Evolutionary conservation across 306 rosid genomes (phyloP), one percentile per base, ranked within the genome.

Genomic region (Vigna unguiculata): DNA sequence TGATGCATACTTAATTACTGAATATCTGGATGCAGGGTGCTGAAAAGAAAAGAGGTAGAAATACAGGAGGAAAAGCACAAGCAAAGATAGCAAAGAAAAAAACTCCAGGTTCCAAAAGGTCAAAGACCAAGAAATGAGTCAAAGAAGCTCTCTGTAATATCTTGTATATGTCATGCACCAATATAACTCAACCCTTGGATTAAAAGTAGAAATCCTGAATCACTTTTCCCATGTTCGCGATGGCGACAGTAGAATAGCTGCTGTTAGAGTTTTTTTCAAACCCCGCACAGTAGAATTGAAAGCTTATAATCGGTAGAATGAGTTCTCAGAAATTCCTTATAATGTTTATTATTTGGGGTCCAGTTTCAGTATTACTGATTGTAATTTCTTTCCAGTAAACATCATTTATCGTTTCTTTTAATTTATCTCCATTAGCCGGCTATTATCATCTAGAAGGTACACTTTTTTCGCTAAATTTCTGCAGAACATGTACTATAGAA

Each of bases 81-180:
- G 72, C 87, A 12, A 95, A 95, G 87, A 87, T 59, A 85, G 87
- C 63, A 58, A 88, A 84, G 83, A 95, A 85, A 87, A 95, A 89
- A 88, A 69, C 85, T 76, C 88, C 69, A 74, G 88, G 47, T 77
- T 81, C 97, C 74, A 95, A 90, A 85, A 89, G 80, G 78, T 78
- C 85, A 32, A 95, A 86, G 80, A 73, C 86, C 84, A 92, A 88
- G 85, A 90, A 90, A 78, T 92, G 89, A 90, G 79, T 30, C 70
- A 73, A 28, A 61, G 66, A 63, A 48, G 38, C 49, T 36, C 59
- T 57, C 74, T 30, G 4, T 15, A 45, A 53, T 70, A 61, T 72
- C 53, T 75, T 45, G 40, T 48, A 49, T 75, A 21, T 57, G 68
- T 49, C 68, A 51, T 49, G 65, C 71, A 47, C 49, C 19, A 28